phyloP scores from a whole-genome alignment of 202 grass and related monocot species.

The Hordeum pubiflorum region DNA sequence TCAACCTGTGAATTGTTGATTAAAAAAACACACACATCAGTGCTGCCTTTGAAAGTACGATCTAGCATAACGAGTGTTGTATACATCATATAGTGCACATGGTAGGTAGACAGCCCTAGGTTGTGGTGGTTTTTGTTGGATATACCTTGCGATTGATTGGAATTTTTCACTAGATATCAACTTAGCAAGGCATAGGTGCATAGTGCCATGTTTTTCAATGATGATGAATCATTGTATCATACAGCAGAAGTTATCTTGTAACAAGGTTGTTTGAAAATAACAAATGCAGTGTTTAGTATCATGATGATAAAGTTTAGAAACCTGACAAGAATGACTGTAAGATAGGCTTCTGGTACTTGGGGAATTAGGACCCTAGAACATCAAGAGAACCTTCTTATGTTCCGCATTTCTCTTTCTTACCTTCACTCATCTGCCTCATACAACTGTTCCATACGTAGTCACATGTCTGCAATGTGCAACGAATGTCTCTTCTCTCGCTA shows the following conservation, averaged over 20 bases:
- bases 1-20: background rate
- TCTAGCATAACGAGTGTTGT: background rate
- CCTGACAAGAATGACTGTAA: background rate
- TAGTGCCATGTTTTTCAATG: background rate
- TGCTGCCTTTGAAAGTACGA: background rate
- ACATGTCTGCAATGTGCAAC: background rate
- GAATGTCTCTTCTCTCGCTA: background rate
- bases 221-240: background rate
- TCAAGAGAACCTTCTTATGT: constrained; percentile 4
- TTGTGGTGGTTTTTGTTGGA: background rate
- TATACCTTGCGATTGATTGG: background rate
- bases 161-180: constrained; percentile 1
- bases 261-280: background rate
- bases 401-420: background rate
- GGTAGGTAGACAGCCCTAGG: background rate
- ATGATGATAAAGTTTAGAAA: background rate
- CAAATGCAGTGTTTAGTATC: background rate
- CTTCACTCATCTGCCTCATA: background rate
- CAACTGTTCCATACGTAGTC: background rate
- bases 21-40: background rate
- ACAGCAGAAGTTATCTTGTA: background rate
- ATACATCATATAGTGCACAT: background rate
- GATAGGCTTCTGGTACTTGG: background rate
- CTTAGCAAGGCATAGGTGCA: background rate
- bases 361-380: background rate